These are phyloP conservation scores for Termitomyces sp. DNA, from an alignment of 768 basidiomycete genomes.

Conservation along the genomic window DNA sequence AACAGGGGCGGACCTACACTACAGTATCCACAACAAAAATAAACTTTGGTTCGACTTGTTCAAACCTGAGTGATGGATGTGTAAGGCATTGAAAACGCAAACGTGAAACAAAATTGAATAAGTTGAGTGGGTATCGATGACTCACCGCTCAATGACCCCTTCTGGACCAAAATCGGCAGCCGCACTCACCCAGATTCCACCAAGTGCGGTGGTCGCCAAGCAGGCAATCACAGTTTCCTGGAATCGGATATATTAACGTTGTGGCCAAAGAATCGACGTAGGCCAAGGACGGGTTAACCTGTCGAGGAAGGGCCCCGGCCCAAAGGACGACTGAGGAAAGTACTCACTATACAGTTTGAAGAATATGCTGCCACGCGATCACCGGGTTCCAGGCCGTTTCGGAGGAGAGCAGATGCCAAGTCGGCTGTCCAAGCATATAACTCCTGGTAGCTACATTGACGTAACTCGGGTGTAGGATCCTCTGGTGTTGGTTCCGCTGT, in stretches of 20 bases:
- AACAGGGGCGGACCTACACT: conserved; percentile 37
- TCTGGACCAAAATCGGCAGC: conserved; percentile 80
- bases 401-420: conserved; percentile 51
- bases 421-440: conserved; percentile 54
- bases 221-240: conserved; percentile 68
- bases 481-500: conserved; percentile 62
- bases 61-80: conserved; percentile 42
- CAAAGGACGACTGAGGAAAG: conserved; percentile 1
- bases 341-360: conserved; percentile 69
- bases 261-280: conserved; percentile 9
- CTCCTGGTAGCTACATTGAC: conserved; percentile 47
- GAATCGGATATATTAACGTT: neutral
- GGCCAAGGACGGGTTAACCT: neutral
- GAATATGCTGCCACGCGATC: conserved; percentile 76
- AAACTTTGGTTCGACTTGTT: conserved; percentile 72
- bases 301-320: neutral
- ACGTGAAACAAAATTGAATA: neutral
- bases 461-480: conserved; percentile 35
- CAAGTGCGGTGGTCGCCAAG: conserved; percentile 65
- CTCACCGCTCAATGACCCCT: conserved; percentile 68
- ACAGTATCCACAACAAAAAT: conserved; percentile 72
- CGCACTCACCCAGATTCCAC: conserved; percentile 80
- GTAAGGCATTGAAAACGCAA: neutral
- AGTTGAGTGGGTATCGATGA: neutral
- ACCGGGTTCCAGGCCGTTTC: conserved; percentile 49